These are phyloP conservation scores for Aspergillus kassunensis DNA, from an alignment of 495 filamentous ascomycete species.

Conservation along the genomic window DNA sequence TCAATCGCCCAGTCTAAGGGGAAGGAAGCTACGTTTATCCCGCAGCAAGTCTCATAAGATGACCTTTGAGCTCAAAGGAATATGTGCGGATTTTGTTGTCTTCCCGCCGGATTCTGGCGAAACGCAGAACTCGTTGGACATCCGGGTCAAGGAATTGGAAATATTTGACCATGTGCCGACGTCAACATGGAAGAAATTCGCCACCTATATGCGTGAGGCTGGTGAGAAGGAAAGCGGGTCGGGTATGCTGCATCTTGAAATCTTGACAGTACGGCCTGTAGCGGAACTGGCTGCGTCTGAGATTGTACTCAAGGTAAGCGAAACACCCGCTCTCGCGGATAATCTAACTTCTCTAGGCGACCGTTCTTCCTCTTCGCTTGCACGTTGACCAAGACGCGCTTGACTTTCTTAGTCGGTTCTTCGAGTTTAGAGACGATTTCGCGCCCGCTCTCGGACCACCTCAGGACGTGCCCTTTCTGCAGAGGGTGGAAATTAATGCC, in stretches of 20 bases:
- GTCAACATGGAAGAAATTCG: constrained; percentile 98
- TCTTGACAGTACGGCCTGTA: constrained; percentile 82
- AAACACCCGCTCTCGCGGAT: not conserved
- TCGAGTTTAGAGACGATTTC: constrained; percentile 89
- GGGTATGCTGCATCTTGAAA: constrained; percentile 84
- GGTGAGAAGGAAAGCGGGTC: constrained; percentile 78
- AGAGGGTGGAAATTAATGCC: constrained; percentile 80
- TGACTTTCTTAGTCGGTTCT: constrained; percentile 95
- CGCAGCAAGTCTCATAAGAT: constrained; percentile 92
- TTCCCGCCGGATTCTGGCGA: constrained; percentile 76
- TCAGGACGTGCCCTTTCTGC: constrained; percentile 80
- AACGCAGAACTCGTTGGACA: constrained; percentile 79
- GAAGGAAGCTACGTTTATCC: constrained; percentile 65
- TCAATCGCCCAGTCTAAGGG: constrained; percentile 41
- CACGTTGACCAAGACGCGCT: constrained; percentile 98
- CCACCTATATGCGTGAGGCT: constrained; percentile 84
- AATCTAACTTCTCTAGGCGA: constrained; percentile 46
- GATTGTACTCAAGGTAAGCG: constrained; percentile 71
- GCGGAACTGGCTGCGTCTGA: constrained; percentile 83
- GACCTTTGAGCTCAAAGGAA: constrained; percentile 85
- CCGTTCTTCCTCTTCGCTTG: constrained; percentile 78
- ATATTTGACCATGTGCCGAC: constrained; percentile 93
- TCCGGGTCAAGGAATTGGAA: constrained; percentile 77
- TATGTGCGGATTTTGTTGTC: constrained; percentile 77
- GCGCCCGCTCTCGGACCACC: constrained; percentile 46